Percentiles rank a stretch among this genome's conserved stretches.
Evolutionary conservation across 306 rosid genomes (phyloP).

Genomic region (Ammopiptanthus mongolicus): DNA sequence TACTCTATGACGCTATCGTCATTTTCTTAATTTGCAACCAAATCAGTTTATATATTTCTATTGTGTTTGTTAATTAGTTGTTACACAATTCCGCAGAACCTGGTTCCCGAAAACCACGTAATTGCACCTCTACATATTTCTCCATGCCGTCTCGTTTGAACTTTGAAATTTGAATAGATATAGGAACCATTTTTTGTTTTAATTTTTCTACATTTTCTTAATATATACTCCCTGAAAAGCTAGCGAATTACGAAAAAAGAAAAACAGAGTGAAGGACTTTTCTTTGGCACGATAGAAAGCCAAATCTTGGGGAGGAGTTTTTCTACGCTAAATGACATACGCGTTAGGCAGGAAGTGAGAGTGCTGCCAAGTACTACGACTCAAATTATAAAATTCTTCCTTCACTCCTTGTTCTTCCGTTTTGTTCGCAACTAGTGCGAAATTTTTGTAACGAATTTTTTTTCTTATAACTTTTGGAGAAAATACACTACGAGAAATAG

Average conservation of each 20-base stretch:
- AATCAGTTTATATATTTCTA: background rate
- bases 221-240: no score
- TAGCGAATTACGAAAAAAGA: no score
- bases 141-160: no score
- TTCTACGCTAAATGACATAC: background rate
- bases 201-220: no score
- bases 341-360: background rate
- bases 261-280: background rate
- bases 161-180: no score
- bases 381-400: no score
- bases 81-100: no score
- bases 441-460: no score
- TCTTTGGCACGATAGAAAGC: background rate
- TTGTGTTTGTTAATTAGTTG: background rate
- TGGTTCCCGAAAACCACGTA: background rate
- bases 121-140: background rate
- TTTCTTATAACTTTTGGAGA: no score
- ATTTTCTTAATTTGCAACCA: background rate
- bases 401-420: background rate
- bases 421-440: background rate
- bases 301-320: background rate
- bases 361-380: background rate
- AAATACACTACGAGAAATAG: no score
- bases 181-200: no score
- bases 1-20: no score